phyloP scores from a whole-genome alignment of 2,329 filamentous ascomycete species.

The Neofusicoccum laricinum region DNA sequence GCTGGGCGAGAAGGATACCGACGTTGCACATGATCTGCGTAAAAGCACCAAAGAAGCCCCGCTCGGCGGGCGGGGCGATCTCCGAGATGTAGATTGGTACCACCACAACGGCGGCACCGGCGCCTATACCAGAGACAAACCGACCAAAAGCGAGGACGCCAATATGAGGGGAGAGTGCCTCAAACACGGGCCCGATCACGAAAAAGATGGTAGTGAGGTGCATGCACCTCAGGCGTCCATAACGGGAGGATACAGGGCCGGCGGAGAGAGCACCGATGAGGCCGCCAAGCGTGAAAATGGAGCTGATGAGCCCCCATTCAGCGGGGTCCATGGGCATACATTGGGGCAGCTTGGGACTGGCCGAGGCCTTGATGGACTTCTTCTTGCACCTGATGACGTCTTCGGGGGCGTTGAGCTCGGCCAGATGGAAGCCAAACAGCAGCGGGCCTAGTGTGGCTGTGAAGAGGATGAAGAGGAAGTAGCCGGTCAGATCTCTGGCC shows the following conservation, averaged over 20 bases:
- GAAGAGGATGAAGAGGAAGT: constrained; percentile 72
- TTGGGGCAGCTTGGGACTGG: constrained; percentile 54
- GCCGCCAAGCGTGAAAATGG: constrained; percentile 87
- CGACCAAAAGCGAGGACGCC: constrained; percentile 69
- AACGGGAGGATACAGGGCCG: constrained; percentile 73
- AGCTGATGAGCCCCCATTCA: constrained; percentile 81
- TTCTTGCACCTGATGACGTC: constrained; percentile 86
- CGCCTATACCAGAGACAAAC: constrained; percentile 76
- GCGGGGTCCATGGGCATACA: constrained; percentile 86
- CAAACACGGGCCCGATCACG: constrained; percentile 69
- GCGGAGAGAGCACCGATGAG: constrained; percentile 76
- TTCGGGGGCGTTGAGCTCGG: constrained; percentile 92
- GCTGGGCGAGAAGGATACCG: constrained; percentile 80
- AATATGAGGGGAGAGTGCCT: constrained; percentile 69
- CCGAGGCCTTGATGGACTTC: constrained; percentile 46
- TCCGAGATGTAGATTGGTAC: constrained; percentile 95
- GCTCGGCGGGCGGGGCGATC: constrained; percentile 66
- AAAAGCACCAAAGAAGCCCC: constrained; percentile 76
- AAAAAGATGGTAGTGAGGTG: constrained; percentile 75
- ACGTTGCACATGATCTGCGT: constrained; percentile 94
- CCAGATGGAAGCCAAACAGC: constrained; percentile 91
- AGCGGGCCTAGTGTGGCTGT: constrained; percentile 81
- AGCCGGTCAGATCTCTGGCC: constrained; percentile 61
- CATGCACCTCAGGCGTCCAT: constrained; percentile 75
- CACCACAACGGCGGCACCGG: constrained; percentile 86